A percentile compares a stretch with the other conserved stretches of the same genome.
These are phyloP conservation scores for Chytriomyces sp. DNA, from an alignment of 192 early-diverging fungal species.

Conservation along the genomic window DNA sequence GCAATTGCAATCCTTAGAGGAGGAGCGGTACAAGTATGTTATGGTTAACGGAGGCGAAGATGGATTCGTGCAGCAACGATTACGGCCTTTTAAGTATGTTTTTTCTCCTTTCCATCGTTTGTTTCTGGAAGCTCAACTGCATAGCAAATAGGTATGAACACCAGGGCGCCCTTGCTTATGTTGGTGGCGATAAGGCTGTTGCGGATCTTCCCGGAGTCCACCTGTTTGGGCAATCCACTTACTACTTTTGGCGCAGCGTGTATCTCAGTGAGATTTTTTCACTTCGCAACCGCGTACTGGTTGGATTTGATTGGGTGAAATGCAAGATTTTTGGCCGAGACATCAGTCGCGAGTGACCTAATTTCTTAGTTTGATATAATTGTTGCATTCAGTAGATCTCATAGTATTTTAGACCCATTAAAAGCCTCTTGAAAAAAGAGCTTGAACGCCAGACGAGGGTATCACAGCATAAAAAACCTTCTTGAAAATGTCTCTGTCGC, in stretches of 20 bases:
- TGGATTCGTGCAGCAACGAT: slow-evolving; percentile 25
- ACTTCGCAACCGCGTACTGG: slow-evolving; percentile 77
- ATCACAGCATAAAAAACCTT: too few relatives aligned
- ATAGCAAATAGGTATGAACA: slow-evolving; percentile 82
- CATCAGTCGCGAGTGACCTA: slow-evolving; percentile 81
- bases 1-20: slow-evolving; percentile 45
- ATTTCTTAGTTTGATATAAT: background rate
- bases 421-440: too few relatives aligned
- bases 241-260: slow-evolving; percentile 54
- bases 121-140: background rate
- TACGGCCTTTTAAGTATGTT: slow-evolving; percentile 22
- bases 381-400: too few relatives aligned
- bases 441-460: too few relatives aligned
- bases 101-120: background rate
- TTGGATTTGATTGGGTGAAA: slow-evolving; percentile 91
- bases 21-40: background rate
- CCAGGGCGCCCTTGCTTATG: slow-evolving; percentile 87
- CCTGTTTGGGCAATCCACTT: slow-evolving; percentile 49
- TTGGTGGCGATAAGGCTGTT: slow-evolving; percentile 91
- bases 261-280: slow-evolving; percentile 74
- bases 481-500: too few relatives aligned
- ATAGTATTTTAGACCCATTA: too few relatives aligned
- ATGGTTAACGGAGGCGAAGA: too few relatives aligned
- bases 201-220: slow-evolving; percentile 80
- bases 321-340: slow-evolving; percentile 89